phyloP scores from a whole-genome alignment of 352 stramenopile species.

The Globisporangium spinosum region DNA sequence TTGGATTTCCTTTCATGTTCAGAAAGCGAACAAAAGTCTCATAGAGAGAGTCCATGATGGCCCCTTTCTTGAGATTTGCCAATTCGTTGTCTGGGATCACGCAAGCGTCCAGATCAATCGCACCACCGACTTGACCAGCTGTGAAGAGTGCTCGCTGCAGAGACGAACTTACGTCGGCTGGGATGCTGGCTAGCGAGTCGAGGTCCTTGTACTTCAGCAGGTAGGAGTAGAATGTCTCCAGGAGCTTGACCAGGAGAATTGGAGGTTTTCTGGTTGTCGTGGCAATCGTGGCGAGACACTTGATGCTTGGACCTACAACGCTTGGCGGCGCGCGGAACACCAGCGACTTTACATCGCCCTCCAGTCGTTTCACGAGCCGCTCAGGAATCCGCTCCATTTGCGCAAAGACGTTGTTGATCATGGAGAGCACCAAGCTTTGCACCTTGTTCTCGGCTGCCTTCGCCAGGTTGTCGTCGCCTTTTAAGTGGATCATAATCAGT shows the following conservation, averaged over 20 bases:
- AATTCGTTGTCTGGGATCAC: constrained; percentile 24
- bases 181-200: constrained; percentile 33
- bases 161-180: constrained; percentile 34
- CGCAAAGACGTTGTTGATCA: constrained; percentile 57
- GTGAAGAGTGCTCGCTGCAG: constrained; percentile 78
- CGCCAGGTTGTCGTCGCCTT: constrained; percentile 46
- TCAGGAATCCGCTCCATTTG: constrained; percentile 46
- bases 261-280: constrained; percentile 37
- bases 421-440: constrained; percentile 56
- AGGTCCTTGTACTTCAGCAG: constrained; percentile 45
- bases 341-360: constrained; percentile 61
- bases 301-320: constrained; percentile 73
- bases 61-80: constrained; percentile 40
- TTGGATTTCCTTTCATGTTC: constrained; percentile 34
- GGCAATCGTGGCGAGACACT: constrained; percentile 64
- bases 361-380: constrained; percentile 39
- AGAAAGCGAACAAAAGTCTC: constrained; percentile 51
- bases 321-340: constrained; percentile 70
- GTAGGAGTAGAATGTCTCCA: constrained; percentile 63
- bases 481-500: constrained; percentile 70
- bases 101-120: constrained; percentile 61
- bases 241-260: constrained; percentile 47
- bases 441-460: constrained; percentile 56
- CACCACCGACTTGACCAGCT: constrained; percentile 58
- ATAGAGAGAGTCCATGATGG: constrained; percentile 61